Conservation (phyloP, 352 stramenopile genomes). For the Thalassiosira livingstoniorum region DNA sequence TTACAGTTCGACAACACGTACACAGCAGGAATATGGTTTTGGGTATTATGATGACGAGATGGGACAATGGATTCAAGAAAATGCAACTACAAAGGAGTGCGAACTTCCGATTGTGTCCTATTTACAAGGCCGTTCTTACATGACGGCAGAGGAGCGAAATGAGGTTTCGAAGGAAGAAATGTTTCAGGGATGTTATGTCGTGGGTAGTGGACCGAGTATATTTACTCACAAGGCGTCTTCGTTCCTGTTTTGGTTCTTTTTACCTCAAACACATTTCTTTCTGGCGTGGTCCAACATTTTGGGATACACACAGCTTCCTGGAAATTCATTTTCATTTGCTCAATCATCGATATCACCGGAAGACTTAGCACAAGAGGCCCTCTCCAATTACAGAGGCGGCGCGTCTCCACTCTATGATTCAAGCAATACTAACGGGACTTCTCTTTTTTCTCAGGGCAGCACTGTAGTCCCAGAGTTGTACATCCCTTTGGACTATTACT, state of each 20-base stretch:
- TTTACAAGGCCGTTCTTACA: slow-evolving; percentile 35
- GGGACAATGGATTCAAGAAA: slow-evolving; percentile 10
- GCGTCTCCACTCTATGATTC: slow-evolving; percentile 19
- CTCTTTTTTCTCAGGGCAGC: slow-evolving; percentile 56
- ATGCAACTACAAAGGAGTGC: slow-evolving; percentile 18
- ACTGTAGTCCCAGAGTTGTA: slow-evolving; percentile 50
- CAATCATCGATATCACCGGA: slow-evolving; percentile 57
- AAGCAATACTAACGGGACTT: slow-evolving; percentile 43
- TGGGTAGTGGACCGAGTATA: slow-evolving; percentile 8
- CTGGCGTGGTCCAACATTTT: slow-evolving; percentile 64
- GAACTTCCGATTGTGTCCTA: slow-evolving; percentile 55
- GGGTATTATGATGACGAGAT: slow-evolving; percentile 1
- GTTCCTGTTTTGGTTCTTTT: slow-evolving; percentile 56
- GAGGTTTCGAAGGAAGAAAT: slow-evolving; percentile 56
- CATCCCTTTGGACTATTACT: slow-evolving; percentile 5
- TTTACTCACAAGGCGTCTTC: not conserved
- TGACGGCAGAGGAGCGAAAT: slow-evolving; percentile 41
- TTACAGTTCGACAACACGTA: slow-evolving; percentile 36
- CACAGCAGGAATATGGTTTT: not conserved
- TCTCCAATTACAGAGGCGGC: slow-evolving; percentile 34
- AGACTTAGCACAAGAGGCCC: slow-evolving; percentile 44
- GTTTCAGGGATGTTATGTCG: slow-evolving; percentile 60
- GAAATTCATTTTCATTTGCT: slow-evolving; percentile 54
- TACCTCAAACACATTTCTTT: slow-evolving; percentile 69
- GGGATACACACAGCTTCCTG: slow-evolving; percentile 66